phyloP scores from a whole-genome alignment of 768 basidiomycete species.

The Tulasnella sp. region DNA sequence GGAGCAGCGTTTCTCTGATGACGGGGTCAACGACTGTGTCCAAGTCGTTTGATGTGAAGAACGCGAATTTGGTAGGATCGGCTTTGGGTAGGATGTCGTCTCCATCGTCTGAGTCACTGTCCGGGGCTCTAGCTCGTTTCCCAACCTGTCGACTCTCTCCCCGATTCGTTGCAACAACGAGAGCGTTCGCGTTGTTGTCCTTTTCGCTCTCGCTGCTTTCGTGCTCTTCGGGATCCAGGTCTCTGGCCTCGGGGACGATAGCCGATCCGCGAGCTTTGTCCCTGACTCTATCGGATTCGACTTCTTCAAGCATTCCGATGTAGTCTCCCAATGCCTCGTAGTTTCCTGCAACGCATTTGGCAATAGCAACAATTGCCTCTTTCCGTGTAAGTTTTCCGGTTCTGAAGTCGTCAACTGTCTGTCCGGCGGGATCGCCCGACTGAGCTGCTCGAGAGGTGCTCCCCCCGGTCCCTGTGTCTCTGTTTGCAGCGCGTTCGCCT shows the following conservation, averaged over 20 bases:
- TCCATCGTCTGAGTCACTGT: neutral
- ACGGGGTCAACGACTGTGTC: neutral
- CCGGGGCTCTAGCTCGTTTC: neutral
- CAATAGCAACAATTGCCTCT: neutral
- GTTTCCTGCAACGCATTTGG: neutral
- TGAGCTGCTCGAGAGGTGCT: too few species aligned
- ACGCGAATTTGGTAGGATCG: neutral
- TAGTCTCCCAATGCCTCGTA: neutral
- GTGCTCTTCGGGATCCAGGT: neutral
- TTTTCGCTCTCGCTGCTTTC: neutral
- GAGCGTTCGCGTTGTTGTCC: neutral
- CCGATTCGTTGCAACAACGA: neutral
- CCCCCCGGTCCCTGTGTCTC: too few species aligned
- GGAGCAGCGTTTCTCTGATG: neutral
- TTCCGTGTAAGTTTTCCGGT: neutral
- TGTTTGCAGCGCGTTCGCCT: too few species aligned
- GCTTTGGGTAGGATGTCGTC: neutral
- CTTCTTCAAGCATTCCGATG: neutral
- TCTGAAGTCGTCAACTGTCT: too few species aligned
- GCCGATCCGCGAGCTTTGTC: neutral
- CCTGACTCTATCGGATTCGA: neutral
- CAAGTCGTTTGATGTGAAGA: neutral
- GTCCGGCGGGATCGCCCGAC: too few species aligned
- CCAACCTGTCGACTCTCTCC: neutral
- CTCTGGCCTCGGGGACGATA: neutral